Conservation (phyloP, 345 rosid species). For the Theobroma cacao region DNA sequence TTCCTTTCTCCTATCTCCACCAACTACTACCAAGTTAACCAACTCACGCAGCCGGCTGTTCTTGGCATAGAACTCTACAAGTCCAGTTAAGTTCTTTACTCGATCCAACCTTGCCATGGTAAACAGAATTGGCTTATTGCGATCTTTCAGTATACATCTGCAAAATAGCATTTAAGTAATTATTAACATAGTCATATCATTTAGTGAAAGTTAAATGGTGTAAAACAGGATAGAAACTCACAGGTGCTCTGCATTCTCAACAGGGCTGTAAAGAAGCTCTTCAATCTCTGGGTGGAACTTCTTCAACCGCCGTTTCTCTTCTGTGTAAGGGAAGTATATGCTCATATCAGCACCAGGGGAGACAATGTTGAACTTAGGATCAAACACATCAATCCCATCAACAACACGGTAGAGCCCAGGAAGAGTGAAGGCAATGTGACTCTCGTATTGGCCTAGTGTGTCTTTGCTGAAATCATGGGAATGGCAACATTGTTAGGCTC, state of each 20-base stretch:
- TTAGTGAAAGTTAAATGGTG: not conserved
- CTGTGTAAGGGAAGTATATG: slow-evolving; percentile 73
- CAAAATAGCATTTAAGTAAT: not conserved
- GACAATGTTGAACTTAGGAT: slow-evolving; percentile 88
- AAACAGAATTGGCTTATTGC: slow-evolving; percentile 72
- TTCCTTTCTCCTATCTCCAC: slow-evolving; percentile 88
- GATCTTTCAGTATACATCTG: slow-evolving; percentile 77
- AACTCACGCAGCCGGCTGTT: slow-evolving; percentile 57
- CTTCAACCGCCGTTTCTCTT: slow-evolving; percentile 50
- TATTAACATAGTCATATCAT: not conserved
- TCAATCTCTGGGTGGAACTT: slow-evolving; percentile 66
- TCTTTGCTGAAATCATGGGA: slow-evolving; percentile 52
- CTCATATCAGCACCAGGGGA: slow-evolving; percentile 81
- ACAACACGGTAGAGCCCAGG: slow-evolving; percentile 79
- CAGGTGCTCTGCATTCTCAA: slow-evolving; percentile 75
- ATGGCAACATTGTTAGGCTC: not conserved
- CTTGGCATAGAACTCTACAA: slow-evolving; percentile 90
- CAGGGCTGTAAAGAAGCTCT: slow-evolving; percentile 68
- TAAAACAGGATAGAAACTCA: slow-evolving; percentile 26
- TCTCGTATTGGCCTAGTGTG: slow-evolving; percentile 81
- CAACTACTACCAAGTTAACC: slow-evolving; percentile 83
- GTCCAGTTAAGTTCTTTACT: slow-evolving; percentile 79
- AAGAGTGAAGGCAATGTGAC: slow-evolving; percentile 81
- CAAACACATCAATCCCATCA: slow-evolving; percentile 73
- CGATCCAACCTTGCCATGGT: slow-evolving; percentile 95